These are phyloP conservation scores for Didymella exigua DNA, from an alignment of 2,329 filamentous ascomycete species.

Conservation along the genomic window DNA sequence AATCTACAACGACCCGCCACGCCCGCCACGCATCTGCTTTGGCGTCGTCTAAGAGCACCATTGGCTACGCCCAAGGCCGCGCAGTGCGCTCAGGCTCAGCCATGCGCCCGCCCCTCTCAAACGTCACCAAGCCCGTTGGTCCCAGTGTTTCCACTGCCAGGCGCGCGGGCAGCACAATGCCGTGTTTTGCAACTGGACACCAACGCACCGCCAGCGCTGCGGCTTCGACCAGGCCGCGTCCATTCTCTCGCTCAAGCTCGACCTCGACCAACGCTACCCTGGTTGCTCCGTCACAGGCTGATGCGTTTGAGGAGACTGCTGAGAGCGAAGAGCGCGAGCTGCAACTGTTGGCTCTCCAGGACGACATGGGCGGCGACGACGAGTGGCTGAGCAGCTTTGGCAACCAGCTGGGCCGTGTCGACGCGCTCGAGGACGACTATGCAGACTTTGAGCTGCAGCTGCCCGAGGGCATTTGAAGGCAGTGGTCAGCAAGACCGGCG, in stretches of 20 bases:
- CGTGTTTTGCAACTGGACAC: conserved; percentile 26
- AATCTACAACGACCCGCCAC: conserved; percentile 61
- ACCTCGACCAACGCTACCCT: conserved; percentile 40
- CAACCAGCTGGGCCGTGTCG: conserved; percentile 30
- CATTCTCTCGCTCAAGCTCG: conserved; percentile 44
- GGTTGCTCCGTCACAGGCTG: conserved; percentile 22
- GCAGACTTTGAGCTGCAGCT: conserved; percentile 42
- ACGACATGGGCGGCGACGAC: conserved; percentile 38
- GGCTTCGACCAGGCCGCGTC: conserved; percentile 19
- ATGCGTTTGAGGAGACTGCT: conserved; percentile 36
- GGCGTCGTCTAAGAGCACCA: conserved; percentile 75
- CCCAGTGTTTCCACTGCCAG: conserved; percentile 33
- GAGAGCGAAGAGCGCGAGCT: conserved; percentile 45
- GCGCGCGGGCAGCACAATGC: conserved; percentile 16
- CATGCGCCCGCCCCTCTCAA: conserved; percentile 45
- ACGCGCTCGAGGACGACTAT: conserved; percentile 37
- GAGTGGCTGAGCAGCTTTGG: conserved; percentile 42
- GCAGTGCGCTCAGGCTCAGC: conserved; percentile 54
- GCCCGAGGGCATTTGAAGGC: conserved; percentile 27
- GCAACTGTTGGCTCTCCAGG: conserved; percentile 34
- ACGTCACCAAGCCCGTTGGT: conserved; percentile 36
- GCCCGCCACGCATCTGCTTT: conserved; percentile 66
- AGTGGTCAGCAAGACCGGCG: no score
- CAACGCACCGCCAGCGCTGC: conserved; percentile 24
- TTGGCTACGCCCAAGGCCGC: conserved; percentile 84